These are phyloP conservation scores for Penicillium paxilli DNA, from an alignment of 495 filamentous ascomycete species.

Conservation along the genomic window DNA sequence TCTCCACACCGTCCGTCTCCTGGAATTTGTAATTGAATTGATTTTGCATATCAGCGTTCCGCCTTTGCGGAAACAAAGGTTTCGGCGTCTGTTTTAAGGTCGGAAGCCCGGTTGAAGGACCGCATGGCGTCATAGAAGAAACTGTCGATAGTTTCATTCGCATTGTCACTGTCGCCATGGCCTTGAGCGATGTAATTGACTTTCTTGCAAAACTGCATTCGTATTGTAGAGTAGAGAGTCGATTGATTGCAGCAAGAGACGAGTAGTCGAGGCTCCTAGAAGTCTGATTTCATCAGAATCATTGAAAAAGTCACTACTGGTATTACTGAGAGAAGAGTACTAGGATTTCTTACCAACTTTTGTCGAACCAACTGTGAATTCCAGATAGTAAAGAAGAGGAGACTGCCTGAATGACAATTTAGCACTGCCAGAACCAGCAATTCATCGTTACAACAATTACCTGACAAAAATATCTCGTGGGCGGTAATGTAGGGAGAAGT, in stretches of 20 bases:
- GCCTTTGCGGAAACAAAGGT: no score
- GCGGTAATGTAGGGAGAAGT: neutral
- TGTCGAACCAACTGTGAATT: neutral
- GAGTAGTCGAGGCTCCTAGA: neutral
- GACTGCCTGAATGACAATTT: neutral
- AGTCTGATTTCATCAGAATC: neutral
- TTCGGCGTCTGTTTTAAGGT: no score
- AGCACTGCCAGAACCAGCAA: no score
- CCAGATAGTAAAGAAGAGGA: neutral
- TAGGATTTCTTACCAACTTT: neutral
- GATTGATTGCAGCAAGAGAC: neutral
- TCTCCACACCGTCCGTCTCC: no score
- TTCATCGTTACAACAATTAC: neutral
- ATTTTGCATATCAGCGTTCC: no score
- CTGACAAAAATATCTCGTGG: neutral
- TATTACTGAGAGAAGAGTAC: no score
- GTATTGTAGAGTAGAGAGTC: neutral
- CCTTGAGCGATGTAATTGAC: neutral
- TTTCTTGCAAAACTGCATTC: neutral
- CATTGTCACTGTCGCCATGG: neutral
- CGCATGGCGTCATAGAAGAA: no score
- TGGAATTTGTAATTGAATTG: no score
- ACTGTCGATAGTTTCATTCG: neutral
- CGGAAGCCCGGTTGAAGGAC: neutral
- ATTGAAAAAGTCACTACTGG: no score